Evolutionary conservation across 139 green algal species (phyloP).

Genomic region (Haematococcus lacustris): DNA sequence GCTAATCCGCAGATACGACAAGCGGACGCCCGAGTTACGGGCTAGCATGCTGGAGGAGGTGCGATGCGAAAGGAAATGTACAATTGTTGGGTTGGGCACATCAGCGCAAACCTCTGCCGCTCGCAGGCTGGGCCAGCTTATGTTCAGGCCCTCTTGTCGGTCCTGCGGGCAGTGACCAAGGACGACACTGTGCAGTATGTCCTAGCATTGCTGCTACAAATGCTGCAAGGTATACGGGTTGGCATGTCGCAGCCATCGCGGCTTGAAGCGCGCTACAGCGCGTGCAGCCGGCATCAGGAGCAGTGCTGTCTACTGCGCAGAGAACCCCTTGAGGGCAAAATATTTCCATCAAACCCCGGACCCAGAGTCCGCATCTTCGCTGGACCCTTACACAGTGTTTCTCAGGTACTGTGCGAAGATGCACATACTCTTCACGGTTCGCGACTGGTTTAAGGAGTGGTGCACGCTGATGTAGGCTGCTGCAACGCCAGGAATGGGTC

Average conservation of each 20-base stretch:
- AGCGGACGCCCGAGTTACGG: constrained; percentile 54
- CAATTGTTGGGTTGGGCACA: not conserved
- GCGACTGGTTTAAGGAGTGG: no score
- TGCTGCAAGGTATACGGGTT: constrained; percentile 53
- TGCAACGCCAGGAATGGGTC: constrained; percentile 85
- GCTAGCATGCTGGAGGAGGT: constrained; percentile 69
- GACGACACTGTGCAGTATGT: constrained; percentile 89
- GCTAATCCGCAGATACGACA: constrained; percentile 69
- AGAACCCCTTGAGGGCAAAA: constrained; percentile 31
- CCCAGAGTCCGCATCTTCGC: constrained; percentile 17
- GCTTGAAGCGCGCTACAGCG: not conserved
- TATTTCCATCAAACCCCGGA: constrained; percentile 59
- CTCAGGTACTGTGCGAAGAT: no score
- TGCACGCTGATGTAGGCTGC: constrained; percentile 61
- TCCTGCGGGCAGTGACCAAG: constrained; percentile 84
- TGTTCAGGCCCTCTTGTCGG: constrained; percentile 69
- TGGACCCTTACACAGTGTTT: not conserved
- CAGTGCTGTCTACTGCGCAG: no score
- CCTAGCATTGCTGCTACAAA: constrained; percentile 74
- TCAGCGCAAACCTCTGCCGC: no score
- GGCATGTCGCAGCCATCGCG: no score
- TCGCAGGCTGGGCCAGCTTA: constrained; percentile 60
- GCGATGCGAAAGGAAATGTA: no score
- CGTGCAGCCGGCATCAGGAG: not conserved
- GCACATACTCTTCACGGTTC: no score